Evolutionary conservation across 2,329 filamentous ascomycete genomes (phyloP).

Genomic region (Neofusicoccum laricinum): DNA sequence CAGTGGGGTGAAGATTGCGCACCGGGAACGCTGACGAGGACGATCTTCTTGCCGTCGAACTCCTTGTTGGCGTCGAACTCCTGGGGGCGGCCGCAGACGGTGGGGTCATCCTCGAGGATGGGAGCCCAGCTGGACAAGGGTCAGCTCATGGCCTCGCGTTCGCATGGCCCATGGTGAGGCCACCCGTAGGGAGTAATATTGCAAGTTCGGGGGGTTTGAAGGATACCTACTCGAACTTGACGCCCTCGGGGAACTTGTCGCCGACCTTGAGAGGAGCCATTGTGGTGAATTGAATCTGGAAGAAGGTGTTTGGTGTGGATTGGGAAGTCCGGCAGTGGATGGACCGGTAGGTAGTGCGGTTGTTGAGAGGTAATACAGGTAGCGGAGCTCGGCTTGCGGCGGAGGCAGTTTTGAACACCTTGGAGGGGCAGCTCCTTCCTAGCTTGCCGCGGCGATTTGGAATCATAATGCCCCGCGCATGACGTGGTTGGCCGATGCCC

Average conservation of each 20-base stretch:
- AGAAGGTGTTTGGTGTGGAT: background rate
- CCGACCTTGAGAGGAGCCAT: conserved; percentile 74
- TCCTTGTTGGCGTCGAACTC: conserved; percentile 78
- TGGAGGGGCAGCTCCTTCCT: conserved; percentile 15
- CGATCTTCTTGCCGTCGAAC: conserved; percentile 68
- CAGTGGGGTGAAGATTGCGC: conserved; percentile 19
- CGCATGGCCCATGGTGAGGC: background rate
- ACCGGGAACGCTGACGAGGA: conserved; percentile 67
- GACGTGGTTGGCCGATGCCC: conserved; percentile 5
- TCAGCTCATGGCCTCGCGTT: background rate
- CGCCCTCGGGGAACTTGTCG: conserved; percentile 76
- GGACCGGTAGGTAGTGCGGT: background rate
- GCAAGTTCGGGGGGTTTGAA: background rate
- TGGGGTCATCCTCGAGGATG: conserved; percentile 69
- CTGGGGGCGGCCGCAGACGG: conserved; percentile 73
- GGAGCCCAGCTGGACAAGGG: conserved; percentile 65
- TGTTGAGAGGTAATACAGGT: background rate
- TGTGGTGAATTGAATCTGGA: conserved; percentile 19
- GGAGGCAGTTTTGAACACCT: conserved; percentile 11
- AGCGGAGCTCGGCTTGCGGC: background rate
- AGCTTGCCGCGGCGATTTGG: conserved; percentile 3
- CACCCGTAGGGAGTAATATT: background rate
- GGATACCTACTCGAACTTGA: conserved; percentile 67
- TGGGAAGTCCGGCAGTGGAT: background rate
- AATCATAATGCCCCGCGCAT: conserved; percentile 16